Percentiles rank a stretch among this genome's conserved stretches.
Evolutionary conservation across 371 early-diverging fungal genomes (phyloP).

Genomic region (Mortierella sp.): DNA sequence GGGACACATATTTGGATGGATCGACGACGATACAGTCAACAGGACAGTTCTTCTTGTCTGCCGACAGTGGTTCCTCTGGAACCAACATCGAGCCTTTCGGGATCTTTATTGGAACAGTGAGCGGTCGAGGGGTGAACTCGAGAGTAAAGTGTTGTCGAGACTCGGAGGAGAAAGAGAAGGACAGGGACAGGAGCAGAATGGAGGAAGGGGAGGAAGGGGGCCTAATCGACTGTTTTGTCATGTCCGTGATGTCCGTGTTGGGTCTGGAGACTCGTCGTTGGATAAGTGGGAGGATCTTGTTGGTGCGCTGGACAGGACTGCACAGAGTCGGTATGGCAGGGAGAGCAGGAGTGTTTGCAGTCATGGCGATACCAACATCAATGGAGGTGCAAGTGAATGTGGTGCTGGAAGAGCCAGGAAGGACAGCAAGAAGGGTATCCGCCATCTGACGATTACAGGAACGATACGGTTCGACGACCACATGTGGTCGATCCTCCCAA

Average conservation of each 20-base stretch:
- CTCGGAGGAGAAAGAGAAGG: too few species aligned
- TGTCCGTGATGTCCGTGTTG: neutral
- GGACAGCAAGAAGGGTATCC: neutral
- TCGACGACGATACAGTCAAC: neutral
- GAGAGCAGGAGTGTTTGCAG: neutral
- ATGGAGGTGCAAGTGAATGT: neutral
- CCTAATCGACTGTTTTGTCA: neutral
- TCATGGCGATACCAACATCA: neutral
- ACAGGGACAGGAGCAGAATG: too few species aligned
- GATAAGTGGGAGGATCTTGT: neutral
- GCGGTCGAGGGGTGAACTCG: neutral
- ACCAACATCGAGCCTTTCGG: neutral
- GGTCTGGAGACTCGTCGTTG: neutral
- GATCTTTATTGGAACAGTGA: conserved; percentile 1
- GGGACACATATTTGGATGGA: neutral
- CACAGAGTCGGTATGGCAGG: neutral
- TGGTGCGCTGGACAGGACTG: neutral
- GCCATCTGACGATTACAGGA: neutral
- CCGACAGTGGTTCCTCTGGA: conserved; percentile 2
- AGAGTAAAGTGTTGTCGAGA: neutral
- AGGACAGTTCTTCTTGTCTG: neutral
- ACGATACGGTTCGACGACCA: neutral
- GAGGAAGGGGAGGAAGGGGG: too few species aligned
- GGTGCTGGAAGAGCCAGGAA: neutral
- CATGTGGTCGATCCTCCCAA: neutral